phyloP scores from a whole-genome alignment of 1,139 yeast species.

The Sugiyamaella novakii region DNA sequence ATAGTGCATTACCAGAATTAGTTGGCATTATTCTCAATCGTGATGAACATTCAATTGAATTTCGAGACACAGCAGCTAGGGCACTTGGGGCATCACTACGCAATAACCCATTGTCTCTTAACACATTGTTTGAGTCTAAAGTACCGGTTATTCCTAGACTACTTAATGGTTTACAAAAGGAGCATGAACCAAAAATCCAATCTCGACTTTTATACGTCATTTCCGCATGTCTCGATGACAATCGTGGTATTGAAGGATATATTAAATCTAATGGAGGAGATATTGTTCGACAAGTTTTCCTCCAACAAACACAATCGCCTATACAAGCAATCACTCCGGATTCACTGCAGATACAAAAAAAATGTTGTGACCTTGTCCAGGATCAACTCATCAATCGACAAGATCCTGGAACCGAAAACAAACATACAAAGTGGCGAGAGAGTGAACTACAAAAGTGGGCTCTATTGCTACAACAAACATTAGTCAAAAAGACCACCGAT shows the following conservation, averaged over 20 bases:
- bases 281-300: constrained; percentile 26
- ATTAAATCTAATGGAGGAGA: constrained; percentile 31
- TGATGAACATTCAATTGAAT: constrained; percentile 25
- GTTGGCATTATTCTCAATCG: constrained; percentile 32
- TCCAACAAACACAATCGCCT: background rate
- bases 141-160: constrained; percentile 24
- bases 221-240: constrained; percentile 34
- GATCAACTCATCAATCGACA: constrained; percentile 20
- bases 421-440: constrained; percentile 22
- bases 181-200: constrained; percentile 26
- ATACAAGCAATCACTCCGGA: background rate
- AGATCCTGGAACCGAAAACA: constrained; percentile 15
- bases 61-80: constrained; percentile 39
- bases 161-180: constrained; percentile 26
- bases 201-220: constrained; percentile 38
- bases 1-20: constrained; percentile 33
- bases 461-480: constrained; percentile 23
- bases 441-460: constrained; percentile 31
- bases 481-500: constrained; percentile 19
- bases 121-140: constrained; percentile 30
- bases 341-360: constrained; percentile 11
- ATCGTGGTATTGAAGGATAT: constrained; percentile 25
- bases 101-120: constrained; percentile 70
- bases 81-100: constrained; percentile 51
- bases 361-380: constrained; percentile 18